Percentiles rank a stretch among this genome's conserved stretches.
Evolutionary conservation across 2,329 filamentous ascomycete species (phyloP).

Genomic region (Hypocreales sp.): DNA sequence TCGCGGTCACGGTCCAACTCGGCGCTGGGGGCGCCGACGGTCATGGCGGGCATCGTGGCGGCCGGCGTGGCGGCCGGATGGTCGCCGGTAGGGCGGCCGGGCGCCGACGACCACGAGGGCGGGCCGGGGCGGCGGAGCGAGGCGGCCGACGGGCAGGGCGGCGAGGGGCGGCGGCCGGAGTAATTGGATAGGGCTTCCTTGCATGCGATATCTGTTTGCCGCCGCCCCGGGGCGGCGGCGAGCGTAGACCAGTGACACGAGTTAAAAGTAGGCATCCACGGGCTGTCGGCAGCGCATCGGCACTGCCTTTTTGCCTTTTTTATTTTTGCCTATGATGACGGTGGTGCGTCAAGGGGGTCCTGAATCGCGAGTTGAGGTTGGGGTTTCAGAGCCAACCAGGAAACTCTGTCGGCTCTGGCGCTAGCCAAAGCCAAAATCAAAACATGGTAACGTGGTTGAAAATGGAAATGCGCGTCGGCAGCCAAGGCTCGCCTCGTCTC

Average conservation of each 20-base stretch:
- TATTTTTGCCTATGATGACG: no score
- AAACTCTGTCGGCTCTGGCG: neutral
- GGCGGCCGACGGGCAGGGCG: slow-evolving; percentile 4
- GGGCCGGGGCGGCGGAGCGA: slow-evolving; percentile 3
- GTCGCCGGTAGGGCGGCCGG: slow-evolving; percentile 48
- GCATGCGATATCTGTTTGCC: slow-evolving; percentile 5
- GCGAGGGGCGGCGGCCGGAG: slow-evolving; percentile 11
- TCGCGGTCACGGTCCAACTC: slow-evolving; percentile 52
- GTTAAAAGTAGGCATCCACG: no score
- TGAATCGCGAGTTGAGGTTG: no score
- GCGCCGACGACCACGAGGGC: slow-evolving; percentile 12
- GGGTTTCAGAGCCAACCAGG: no score
- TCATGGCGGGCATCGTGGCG: slow-evolving; percentile 73
- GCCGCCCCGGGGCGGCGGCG: no score
- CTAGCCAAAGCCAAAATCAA: neutral
- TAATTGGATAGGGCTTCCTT: slow-evolving; percentile 7
- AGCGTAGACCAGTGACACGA: no score
- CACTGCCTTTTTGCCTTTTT: no score
- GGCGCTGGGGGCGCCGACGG: slow-evolving; percentile 56
- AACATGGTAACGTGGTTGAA: no score
- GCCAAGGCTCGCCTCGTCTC: neutral
- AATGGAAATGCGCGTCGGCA: neutral
- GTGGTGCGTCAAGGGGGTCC: no score
- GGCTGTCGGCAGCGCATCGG: no score
- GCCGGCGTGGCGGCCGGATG: slow-evolving; percentile 62